phyloP scores from a whole-genome alignment of 169 alveolate genomes.

The Theileria orientalis region DNA sequence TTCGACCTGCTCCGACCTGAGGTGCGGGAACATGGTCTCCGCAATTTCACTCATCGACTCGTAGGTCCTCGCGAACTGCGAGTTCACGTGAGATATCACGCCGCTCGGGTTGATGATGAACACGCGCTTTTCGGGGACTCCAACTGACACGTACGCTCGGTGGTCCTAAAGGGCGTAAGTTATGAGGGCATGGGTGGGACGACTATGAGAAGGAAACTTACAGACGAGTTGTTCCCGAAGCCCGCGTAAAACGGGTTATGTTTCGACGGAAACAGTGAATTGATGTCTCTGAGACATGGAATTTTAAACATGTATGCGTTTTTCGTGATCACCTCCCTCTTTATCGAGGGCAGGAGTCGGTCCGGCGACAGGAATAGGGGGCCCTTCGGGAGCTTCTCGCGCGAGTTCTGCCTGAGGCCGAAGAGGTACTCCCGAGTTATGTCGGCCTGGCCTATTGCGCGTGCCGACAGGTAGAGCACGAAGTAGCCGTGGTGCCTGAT shows the following conservation, averaged over 20 bases:
- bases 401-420: constrained; percentile 83
- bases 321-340: constrained; percentile 94
- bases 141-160: constrained; percentile 89
- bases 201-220: constrained; percentile 37
- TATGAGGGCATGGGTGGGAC: not conserved
- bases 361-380: constrained; percentile 97
- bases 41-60: constrained; percentile 61
- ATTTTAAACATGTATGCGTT: constrained; percentile 93
- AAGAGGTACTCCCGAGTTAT: constrained; percentile 90
- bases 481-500: constrained; percentile 91
- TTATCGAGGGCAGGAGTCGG: constrained; percentile 90
- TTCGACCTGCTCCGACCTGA: constrained; percentile 2
- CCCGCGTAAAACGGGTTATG: constrained; percentile 94
- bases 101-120: constrained; percentile 89
- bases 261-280: constrained; percentile 88
- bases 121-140: constrained; percentile 88
- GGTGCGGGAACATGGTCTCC: constrained; percentile 56
- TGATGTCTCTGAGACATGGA: constrained; percentile 91
- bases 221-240: constrained; percentile 96
- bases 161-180: constrained; percentile 72
- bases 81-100: constrained; percentile 81
- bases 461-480: constrained; percentile 93
- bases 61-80: constrained; percentile 84
- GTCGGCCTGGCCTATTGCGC: constrained; percentile 97
- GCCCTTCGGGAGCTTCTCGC: constrained; percentile 87